Evolutionary conservation across 352 stramenopile species (phyloP), one percentile per base, ranked within the genome.

Genomic region (Phytophthora uliginosa): DNA sequence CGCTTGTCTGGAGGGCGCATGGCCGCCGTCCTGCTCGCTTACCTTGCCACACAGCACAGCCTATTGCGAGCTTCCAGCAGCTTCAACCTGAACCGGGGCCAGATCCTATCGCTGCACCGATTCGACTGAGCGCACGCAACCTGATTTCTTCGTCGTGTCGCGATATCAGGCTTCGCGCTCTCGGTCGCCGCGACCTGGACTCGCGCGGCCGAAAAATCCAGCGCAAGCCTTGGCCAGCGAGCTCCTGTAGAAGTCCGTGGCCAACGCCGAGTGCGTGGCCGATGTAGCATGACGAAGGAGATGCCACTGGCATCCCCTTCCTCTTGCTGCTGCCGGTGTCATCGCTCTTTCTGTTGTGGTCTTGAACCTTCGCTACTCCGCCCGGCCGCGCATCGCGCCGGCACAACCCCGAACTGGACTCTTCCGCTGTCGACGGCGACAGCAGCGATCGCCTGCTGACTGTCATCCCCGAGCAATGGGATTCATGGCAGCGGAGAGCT

Each of bases 121-220:
- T 71, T 70, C 52, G 54, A 73, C 71, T 69, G 51, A 54, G 67
- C 54, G 58, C 56, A 63, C 67, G 58, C 56, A 62, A 73, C 66
- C 74, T 79, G 71, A 79, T 79, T 79, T 77, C 74, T 77, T 74
- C 67, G 71, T 68, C 55, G 26, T 13, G 62, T 79, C 75, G 59
- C 48, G 66, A 74, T 72, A 79, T 76, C 73, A 79, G 71, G 73
- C 38, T 48, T 48, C 40, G 38, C 10, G 38, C 15, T 47, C 28
- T 51, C 18, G 45, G 45, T 52, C 15, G 45, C 45, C 45, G 48
- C 48, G 48, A 55, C n/a, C 18, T 22, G n/a, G 48, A 8, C 47
- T 53, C n/a, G 13, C 8, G 2, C n/a, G 47, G 15, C 58, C 48
- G 58, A 70, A 74, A 74, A 74, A 74, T 74, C 60, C 60, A 74